Base-by-base conservation (phyloP, 345 rosid species). In the Euphorbia tirucalli region DNA sequence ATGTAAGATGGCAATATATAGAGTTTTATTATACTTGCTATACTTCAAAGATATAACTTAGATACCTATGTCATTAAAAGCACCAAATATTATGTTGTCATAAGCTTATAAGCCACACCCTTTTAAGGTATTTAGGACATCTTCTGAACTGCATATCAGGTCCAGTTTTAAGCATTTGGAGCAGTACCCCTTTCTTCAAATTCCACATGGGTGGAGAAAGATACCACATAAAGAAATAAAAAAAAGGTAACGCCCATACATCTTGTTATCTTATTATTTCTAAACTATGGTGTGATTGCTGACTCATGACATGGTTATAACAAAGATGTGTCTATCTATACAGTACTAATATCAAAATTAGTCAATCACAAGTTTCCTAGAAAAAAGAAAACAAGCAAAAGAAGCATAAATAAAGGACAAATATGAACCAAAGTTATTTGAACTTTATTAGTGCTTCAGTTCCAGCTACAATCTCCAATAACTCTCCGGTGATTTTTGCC, bases 401-500 rank as follows among this genome's bases (percentile, higher is more conserved):
- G 59, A n/a, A n/a, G n/a, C n/a, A n/a, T n/a, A n/a, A n/a, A n/a
- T n/a, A n/a, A n/a, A n/a, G n/a, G n/a, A n/a, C 27, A 25, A 64
- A 31, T 15, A 57, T 35, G 46, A 57, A n/a, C 70, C 22, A 44
- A 67, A 61, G 56, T 56, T 72, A 65, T 50, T 80, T 72, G 19
- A 70, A 32, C 28, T 59, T 77, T 50, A 4, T 66, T 70, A 89
- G 87, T 44, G 97, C 96, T 74, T 93, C 94, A 1, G 97, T 94
- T 74, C 94, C 98, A 74, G 96, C 90, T 55, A 88, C 85, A 64
- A 91, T 90, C 82, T 91, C 98, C 73, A 91, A 67, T 76, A 91
- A 71, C 85, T 93, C 96, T 56, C 84, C 78, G 0, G 96, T 93
- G 67, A 90, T 87, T 82, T 91, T 93, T 35, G 89, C 84, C 77